Evolutionary conservation across 1,139 yeast genomes (phyloP), one percentile per base, ranked within the genome.

Genomic region (Magnusiomyces fungicola): DNA sequence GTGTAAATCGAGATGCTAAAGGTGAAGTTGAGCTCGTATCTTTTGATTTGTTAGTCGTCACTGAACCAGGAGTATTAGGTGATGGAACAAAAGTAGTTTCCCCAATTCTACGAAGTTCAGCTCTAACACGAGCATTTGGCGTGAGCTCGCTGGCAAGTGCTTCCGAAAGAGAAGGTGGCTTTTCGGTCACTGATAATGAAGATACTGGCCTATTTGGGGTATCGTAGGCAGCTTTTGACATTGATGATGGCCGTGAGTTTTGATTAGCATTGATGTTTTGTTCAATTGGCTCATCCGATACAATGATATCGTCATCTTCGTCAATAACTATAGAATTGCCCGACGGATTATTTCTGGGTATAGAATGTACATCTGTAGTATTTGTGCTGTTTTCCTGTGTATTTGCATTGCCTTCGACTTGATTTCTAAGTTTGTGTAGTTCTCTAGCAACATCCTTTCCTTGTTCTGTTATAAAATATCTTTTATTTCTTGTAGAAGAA

Each of bases 381-480:
- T n/a, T n/a, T n/a, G n/a, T n/a, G n/a, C n/a, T n/a, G n/a, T n/a
- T n/a, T n/a, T n/a, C n/a, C n/a, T n/a, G n/a, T n/a, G n/a, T n/a
- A n/a, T n/a, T n/a, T n/a, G n/a, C n/a, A n/a, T n/a, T n/a, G n/a
- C n/a, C n/a, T n/a, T n/a, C n/a, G n/a, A n/a, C n/a, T n/a, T n/a
- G n/a, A n/a, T n/a, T n/a, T n/a, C n/a, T n/a, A n/a, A n/a, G n/a
- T 32, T 63, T 66, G 53, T 75, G 73, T 56, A 88, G 69, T 21
- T 73, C 71, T 46, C 70, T 68, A 0, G 96, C 96, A 54, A 89
- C 67, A 27, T 69, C 75, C 3, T 68, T 61, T 0, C 97, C 97
- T 46, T 72, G 79, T n/a, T 82, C 90, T 0, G 96, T 88, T 22
- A 90, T 66, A 43, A 66, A 73, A 61, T 80, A 89, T 0, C 94